Evolutionary conservation across 306 rosid genomes (phyloP), one percentile per base, ranked within the genome.

Genomic region (Chamaecrista fasciculata): DNA sequence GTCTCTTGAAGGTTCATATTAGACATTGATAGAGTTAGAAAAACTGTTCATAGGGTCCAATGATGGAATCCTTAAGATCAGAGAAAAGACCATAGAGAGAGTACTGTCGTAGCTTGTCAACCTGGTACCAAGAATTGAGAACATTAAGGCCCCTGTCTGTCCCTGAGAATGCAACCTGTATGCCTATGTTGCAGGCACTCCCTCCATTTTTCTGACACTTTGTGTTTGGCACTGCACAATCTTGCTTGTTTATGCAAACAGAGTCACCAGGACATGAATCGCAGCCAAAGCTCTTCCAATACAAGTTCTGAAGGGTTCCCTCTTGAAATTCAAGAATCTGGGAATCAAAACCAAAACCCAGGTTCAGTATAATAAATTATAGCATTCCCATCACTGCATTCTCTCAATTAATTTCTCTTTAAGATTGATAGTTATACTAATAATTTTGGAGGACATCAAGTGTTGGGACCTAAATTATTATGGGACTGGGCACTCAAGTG

Each of bases 1-100:
- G 23, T 28, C 20, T 53, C 21, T 14, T 14, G 8, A 6, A 14
- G 3, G 6, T 26, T 7, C 21, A 15, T n/a, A 21, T 6, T 56
- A 39, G 39, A 28, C 21, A 56, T 0, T 25, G 24, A 28, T n/a
- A 16, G 23, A 28, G 24, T 58, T 58, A 58, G 25, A 58, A 58
- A 16, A 58, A 0, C 14, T 58, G 3, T 8, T 58, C 7, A 8
- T 58, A 31, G 3, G 63, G 63, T 31, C 24, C 6, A 4, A 29
- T 16, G 4, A 58, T 33, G 65, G 24, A 31, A 10, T 59, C 6
- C 28, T 34, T 33, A 10, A 59, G 28, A 16, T 59, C 46, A 9
- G 65, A 33, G 65, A 33, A 59, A 59, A 59, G 65, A 23, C 65
- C 46, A 59, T 59, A 59, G 65, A 59, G 65, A 59, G 65, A 59